Evolutionary conservation across 768 basidiomycete genomes (phyloP).

Genomic region (button mushroom (Agaricus bisporus)): DNA sequence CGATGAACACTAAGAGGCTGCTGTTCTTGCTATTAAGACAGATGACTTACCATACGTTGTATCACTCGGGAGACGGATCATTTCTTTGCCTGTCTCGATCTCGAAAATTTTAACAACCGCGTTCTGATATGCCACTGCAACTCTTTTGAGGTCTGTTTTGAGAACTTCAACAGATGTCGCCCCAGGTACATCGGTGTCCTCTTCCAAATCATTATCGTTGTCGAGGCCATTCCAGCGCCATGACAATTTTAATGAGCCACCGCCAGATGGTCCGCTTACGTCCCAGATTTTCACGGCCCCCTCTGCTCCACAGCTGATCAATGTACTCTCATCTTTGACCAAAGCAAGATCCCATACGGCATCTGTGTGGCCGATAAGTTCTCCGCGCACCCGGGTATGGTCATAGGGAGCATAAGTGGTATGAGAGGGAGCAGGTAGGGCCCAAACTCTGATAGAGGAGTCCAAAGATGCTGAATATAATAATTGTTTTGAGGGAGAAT

Average conservation of each 20-base stretch:
- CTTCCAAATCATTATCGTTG: constrained; percentile 44
- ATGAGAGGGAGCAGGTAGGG: constrained; percentile 65
- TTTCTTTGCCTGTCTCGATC: constrained; percentile 80
- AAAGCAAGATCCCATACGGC: constrained; percentile 95
- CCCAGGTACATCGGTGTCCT: constrained; percentile 50
- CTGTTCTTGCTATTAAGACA: neutral
- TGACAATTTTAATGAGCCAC: constrained; percentile 61
- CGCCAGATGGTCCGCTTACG: constrained; percentile 59
- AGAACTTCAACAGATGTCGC: constrained; percentile 83
- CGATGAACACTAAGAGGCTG: constrained; percentile 1
- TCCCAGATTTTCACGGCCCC: constrained; percentile 94
- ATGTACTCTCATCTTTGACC: constrained; percentile 72
- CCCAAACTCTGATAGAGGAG: constrained; percentile 90
- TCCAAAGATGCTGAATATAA: constrained; percentile 93
- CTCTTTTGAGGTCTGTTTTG: constrained; percentile 76
- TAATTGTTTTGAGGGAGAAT: constrained; percentile 67
- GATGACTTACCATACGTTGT: constrained; percentile 45
- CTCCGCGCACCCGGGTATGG: constrained; percentile 65
- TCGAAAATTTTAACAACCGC: constrained; percentile 89
- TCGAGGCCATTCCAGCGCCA: constrained; percentile 73
- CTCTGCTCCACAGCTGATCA: constrained; percentile 90
- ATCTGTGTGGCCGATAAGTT: constrained; percentile 89
- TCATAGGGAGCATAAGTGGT: constrained; percentile 93
- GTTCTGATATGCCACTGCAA: constrained; percentile 88
- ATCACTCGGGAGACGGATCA: constrained; percentile 54